Evolutionary conservation across 768 basidiomycete genomes (phyloP).

Genomic region (Pulveroboletus sp.): DNA sequence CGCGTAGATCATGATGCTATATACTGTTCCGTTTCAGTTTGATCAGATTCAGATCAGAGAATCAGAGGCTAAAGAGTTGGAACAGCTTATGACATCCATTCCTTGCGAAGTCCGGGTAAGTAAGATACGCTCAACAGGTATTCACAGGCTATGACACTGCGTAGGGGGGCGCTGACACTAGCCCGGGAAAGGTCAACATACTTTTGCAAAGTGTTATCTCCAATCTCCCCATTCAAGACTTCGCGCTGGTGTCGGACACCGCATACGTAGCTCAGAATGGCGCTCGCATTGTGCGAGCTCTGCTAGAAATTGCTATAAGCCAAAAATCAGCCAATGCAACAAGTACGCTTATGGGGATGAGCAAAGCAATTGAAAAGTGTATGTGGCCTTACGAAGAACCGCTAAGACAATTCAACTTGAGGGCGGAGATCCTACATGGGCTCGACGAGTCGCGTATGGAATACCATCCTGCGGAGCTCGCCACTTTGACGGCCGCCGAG

Average conservation of each 20-base stretch:
- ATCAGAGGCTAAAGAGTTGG: constrained; percentile 80
- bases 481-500: constrained; percentile 56
- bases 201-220: constrained; percentile 91
- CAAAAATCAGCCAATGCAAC: constrained; percentile 86
- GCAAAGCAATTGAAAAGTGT: constrained; percentile 88
- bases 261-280: constrained; percentile 94
- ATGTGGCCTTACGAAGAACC: constrained; percentile 96
- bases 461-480: constrained; percentile 67
- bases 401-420: constrained; percentile 74
- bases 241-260: constrained; percentile 92
- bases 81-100: constrained; percentile 56
- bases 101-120: constrained; percentile 81
- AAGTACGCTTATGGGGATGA: constrained; percentile 77
- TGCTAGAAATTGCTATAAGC: constrained; percentile 92
- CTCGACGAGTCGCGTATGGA: constrained; percentile 81
- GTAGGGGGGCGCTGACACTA: constrained; percentile 61
- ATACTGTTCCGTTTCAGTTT: constrained; percentile 50
- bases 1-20: background rate
- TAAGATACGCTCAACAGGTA: background rate
- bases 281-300: constrained; percentile 88
- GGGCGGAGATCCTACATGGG: constrained; percentile 70
- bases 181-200: constrained; percentile 89
- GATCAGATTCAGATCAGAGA: constrained; percentile 93
- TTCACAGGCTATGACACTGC: background rate
- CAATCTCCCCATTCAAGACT: constrained; percentile 77